A percentile compares a stretch with the other conserved stretches of the same genome.
These are phyloP conservation scores for Psilocybe mexicana DNA, from an alignment of 1,284 basidiomycete species.

Conservation along the genomic window DNA sequence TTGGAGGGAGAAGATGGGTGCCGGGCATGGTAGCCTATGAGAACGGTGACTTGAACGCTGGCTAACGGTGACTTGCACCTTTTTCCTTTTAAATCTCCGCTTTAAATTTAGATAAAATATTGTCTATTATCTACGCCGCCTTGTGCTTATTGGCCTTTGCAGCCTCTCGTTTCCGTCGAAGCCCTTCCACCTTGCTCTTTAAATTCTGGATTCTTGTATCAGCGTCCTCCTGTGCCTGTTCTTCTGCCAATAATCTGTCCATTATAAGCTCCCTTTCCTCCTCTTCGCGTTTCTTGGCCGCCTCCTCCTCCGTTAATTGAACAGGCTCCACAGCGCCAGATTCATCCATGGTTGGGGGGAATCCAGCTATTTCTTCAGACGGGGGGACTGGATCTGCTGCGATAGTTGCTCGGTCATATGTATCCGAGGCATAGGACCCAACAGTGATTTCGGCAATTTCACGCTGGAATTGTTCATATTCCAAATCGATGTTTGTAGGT, in stretches of 20 bases:
- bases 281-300: slow-evolving; percentile 51
- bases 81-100: background rate
- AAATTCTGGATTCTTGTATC: slow-evolving; percentile 69
- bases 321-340: slow-evolving; percentile 25
- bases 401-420: slow-evolving; percentile 70
- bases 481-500: slow-evolving; percentile 51
- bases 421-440: slow-evolving; percentile 40
- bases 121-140: background rate
- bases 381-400: slow-evolving; percentile 65
- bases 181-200: slow-evolving; percentile 62
- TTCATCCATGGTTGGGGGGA: slow-evolving; percentile 41
- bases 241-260: slow-evolving; percentile 79
- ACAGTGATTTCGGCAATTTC: slow-evolving; percentile 44
- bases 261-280: slow-evolving; percentile 82
- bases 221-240: slow-evolving; percentile 80
- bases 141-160: slow-evolving; percentile 29
- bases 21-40: slow-evolving; percentile 59
- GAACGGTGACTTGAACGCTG: slow-evolving; percentile 6
- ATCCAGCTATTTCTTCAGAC: slow-evolving; percentile 48
- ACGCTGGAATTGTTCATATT: slow-evolving; percentile 70
- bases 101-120: background rate
- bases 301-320: slow-evolving; percentile 46
- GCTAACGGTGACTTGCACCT: background rate
- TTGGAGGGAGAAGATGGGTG: slow-evolving; percentile 89
- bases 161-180: slow-evolving; percentile 57